Base-by-base conservation (phyloP, 805 yeast genomes). In the Ogataea angusta region DNA sequence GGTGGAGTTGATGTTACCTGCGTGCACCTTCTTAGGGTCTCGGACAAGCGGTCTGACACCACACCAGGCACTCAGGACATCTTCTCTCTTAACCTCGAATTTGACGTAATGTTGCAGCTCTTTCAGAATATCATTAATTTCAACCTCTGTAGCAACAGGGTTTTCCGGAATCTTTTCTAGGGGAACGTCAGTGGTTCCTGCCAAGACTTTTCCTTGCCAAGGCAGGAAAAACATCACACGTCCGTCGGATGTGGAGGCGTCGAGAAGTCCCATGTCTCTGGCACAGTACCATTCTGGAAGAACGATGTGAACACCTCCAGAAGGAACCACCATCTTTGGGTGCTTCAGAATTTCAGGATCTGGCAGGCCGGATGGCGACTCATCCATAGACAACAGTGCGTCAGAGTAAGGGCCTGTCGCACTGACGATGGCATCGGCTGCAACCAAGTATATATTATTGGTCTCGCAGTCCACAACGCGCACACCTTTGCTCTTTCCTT, bases 381-480 rank as follows among this genome's bases (percentile, higher is more conserved):
- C 75, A 64, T 90, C 96, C 91, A 90, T 85, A 58, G 87, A 87
- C 59, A 95, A 75, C 45, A 90, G 69, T 32, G 72, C 70, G 65
- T 90, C 98, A 47, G 91, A 79, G 65, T 81, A 85, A 38, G 98
- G 97, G 40, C 98, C 98, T 32, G 97, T 90, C 25, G 97, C 96
- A 60, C 89, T 90, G 32, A 90, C 83, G 22, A 88, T 81, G 31
- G 82, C 73, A 48, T 82, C 86, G 30, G 95, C 82, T 47, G 69
- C 72, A 50, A 89, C 78, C 26, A 67, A 64, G 55, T 73, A 77
- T 47, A 70, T 72, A 52, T 79, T 72, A 43, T 83, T 84, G 35
- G 88, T 77, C 63, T 82, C 86, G 44, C 67, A 68, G 64, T 90
- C 95, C 40, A 64, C 65, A 13, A 89, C 95, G 46, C 76, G 65